A percentile compares a stretch with the other conserved stretches of the same genome.
Evolutionary conservation across 257 asterid species (phyloP).

Genomic region (Solanum corneliomulleri): DNA sequence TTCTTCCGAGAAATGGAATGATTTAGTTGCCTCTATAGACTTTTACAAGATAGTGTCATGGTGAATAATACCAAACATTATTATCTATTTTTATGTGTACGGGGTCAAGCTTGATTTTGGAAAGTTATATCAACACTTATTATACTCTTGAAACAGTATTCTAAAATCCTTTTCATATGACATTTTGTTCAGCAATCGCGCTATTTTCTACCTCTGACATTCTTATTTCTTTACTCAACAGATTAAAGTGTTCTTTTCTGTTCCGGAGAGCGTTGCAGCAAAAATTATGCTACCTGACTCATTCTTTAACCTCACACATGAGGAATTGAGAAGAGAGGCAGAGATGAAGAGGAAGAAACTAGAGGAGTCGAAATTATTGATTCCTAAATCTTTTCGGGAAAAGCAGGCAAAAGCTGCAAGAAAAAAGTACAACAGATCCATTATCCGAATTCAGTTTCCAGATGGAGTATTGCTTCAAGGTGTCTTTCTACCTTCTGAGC

Average conservation of each 20-base stretch:
- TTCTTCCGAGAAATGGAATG: background rate
- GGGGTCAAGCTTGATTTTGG: background rate
- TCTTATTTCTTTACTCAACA: constrained; percentile 7
- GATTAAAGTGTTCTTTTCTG: constrained; percentile 83
- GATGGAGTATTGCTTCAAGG: constrained; percentile 94
- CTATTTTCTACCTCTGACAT: background rate
- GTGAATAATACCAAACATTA: background rate
- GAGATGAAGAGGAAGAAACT: constrained; percentile 62
- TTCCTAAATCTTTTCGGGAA: constrained; percentile 83
- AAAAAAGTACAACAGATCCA: constrained; percentile 52
- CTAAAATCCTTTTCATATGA: background rate
- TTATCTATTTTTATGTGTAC: background rate
- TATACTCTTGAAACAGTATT: background rate
- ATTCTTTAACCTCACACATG: constrained; percentile 57
- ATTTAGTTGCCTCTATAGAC: background rate
- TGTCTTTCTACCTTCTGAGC: constrained; percentile 62
- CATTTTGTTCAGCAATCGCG: background rate
- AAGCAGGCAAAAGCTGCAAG: constrained; percentile 79
- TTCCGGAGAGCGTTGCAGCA: constrained; percentile 76
- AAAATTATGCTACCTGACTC: constrained; percentile 79
- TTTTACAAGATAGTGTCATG: background rate
- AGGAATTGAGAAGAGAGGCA: constrained; percentile 76
- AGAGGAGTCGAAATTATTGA: constrained; percentile 79
- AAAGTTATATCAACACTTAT: background rate
- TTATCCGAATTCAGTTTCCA: constrained; percentile 80